These are phyloP conservation scores for Pyrenophora graminea DNA, from an alignment of 2,329 filamentous ascomycete species.

Conservation along the genomic window DNA sequence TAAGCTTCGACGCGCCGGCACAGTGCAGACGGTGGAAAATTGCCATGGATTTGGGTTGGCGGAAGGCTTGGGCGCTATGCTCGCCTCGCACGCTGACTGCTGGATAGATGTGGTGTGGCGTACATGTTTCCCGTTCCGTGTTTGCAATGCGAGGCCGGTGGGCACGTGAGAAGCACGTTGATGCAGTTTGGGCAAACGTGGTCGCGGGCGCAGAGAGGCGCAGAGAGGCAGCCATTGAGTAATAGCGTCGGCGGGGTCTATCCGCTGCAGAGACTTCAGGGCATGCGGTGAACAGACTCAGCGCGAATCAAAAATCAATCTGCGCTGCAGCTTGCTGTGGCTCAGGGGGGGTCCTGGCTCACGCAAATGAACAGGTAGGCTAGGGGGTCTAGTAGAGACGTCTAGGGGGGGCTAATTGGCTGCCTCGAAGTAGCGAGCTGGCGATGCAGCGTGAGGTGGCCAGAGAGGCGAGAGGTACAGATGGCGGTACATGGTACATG, in stretches of 20 bases:
- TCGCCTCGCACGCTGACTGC: slow-evolving; percentile 3
- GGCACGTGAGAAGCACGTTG: background rate
- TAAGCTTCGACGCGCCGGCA: slow-evolving; percentile 37
- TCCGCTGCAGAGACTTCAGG: slow-evolving; percentile 26
- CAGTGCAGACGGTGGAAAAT: slow-evolving; percentile 21
- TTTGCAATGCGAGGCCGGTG: background rate
- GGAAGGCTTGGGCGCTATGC: slow-evolving; percentile 26
- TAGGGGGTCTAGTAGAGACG: slow-evolving; percentile 1
- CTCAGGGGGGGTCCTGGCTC: slow-evolving; percentile 23
- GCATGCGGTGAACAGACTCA: slow-evolving; percentile 15
- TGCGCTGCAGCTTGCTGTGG: slow-evolving; percentile 6
- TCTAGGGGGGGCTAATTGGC: slow-evolving; percentile 3
- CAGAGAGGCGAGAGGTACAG: background rate
- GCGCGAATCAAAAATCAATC: slow-evolving; percentile 4
- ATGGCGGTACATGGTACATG: background rate
- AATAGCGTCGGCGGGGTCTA: slow-evolving; percentile 24
- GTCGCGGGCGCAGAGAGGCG: background rate
- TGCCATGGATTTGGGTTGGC: slow-evolving; percentile 25
- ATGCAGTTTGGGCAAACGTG: background rate
- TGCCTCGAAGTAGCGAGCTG: background rate
- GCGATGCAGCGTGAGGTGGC: slow-evolving; percentile 5
- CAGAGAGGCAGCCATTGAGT: slow-evolving; percentile 8
- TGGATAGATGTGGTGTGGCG: background rate
- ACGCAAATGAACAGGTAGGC: slow-evolving; percentile 36
- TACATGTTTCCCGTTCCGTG: background rate